A percentile compares a stretch with the other conserved stretches of the same genome.
These are phyloP conservation scores for Chaetomiaceae sp. DNA, from an alignment of 2,329 filamentous ascomycete genomes.

Conservation along the genomic window DNA sequence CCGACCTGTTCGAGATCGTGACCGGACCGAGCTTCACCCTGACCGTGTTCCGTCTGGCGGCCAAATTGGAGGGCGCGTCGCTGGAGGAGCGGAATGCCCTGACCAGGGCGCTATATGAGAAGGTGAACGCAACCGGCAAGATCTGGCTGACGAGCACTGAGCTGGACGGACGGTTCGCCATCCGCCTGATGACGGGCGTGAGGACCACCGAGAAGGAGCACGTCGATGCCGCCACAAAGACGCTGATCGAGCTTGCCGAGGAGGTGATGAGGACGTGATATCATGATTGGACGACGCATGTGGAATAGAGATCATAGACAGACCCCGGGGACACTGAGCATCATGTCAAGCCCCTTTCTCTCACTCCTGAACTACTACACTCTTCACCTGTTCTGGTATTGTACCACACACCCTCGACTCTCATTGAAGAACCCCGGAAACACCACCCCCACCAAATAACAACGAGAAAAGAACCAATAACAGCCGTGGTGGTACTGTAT, in stretches of 20 bases:
- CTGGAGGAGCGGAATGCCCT: slow-evolving; percentile 55
- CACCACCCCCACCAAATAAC: no score
- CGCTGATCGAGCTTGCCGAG: slow-evolving; percentile 62
- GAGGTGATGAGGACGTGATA: slow-evolving; percentile 38
- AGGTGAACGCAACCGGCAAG: slow-evolving; percentile 66
- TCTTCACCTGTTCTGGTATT: no score
- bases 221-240: slow-evolving; percentile 67
- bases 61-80: slow-evolving; percentile 28
- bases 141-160: slow-evolving; percentile 79
- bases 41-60: slow-evolving; percentile 66
- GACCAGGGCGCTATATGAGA: slow-evolving; percentile 71
- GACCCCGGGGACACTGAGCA: no score
- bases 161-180: slow-evolving; percentile 68
- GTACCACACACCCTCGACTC: no score
- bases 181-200: slow-evolving; percentile 74
- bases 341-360: no score
- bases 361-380: no score
- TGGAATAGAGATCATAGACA: not conserved
- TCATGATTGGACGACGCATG: not conserved
- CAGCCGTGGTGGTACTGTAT: not conserved
- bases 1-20: slow-evolving; percentile 71
- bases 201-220: slow-evolving; percentile 66
- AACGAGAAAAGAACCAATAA: no score
- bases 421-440: no score
- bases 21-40: slow-evolving; percentile 72